Conservation (phyloP, 2,329 filamentous ascomycete genomes). For the Cladosporium sp. region DNA sequence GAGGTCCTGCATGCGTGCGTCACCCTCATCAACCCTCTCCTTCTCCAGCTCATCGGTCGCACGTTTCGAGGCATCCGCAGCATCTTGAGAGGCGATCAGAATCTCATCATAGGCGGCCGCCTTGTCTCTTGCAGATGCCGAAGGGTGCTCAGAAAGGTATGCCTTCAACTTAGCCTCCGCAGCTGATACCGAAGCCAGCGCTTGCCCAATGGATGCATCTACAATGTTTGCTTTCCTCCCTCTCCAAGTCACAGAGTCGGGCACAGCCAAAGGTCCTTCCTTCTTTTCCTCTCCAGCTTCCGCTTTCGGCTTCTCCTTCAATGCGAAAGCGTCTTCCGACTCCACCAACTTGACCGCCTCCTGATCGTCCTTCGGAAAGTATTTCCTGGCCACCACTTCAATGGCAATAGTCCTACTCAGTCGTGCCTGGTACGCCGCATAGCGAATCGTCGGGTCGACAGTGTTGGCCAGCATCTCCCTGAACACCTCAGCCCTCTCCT, state of each 20-base stretch:
- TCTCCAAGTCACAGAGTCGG: conserved; percentile 78
- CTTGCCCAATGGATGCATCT: conserved; percentile 83
- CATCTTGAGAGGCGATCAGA: conserved; percentile 84
- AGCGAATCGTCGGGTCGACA: conserved; percentile 88
- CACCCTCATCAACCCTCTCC: conserved; percentile 77
- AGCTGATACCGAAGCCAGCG: conserved; percentile 62
- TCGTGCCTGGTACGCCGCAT: conserved; percentile 87
- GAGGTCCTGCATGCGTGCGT: conserved; percentile 82
- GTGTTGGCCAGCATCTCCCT: conserved; percentile 80
- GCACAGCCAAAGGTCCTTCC: conserved; percentile 41
- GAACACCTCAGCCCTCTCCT: conserved; percentile 68
- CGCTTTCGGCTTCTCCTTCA: conserved; percentile 48
- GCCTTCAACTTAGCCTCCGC: conserved; percentile 48
- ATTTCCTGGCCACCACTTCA: conserved; percentile 67
- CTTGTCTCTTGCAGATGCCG: conserved; percentile 52
- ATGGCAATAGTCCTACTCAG: conserved; percentile 80
- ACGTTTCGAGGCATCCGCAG: conserved; percentile 85
- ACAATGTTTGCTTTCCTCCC: conserved; percentile 80
- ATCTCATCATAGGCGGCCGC: conserved; percentile 88
- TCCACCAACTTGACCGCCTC: conserved; percentile 62
- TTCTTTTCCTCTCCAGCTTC: conserved; percentile 23
- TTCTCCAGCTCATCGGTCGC: conserved; percentile 83
- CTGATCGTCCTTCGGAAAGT: conserved; percentile 63
- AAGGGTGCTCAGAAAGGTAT: conserved; percentile 39
- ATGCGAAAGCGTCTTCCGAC: conserved; percentile 60